A percentile compares a stretch with the other conserved stretches of the same genome.
Conservation (phyloP, 2,329 filamentous ascomycete genomes). For the Verticillium albo-atrum region DNA sequence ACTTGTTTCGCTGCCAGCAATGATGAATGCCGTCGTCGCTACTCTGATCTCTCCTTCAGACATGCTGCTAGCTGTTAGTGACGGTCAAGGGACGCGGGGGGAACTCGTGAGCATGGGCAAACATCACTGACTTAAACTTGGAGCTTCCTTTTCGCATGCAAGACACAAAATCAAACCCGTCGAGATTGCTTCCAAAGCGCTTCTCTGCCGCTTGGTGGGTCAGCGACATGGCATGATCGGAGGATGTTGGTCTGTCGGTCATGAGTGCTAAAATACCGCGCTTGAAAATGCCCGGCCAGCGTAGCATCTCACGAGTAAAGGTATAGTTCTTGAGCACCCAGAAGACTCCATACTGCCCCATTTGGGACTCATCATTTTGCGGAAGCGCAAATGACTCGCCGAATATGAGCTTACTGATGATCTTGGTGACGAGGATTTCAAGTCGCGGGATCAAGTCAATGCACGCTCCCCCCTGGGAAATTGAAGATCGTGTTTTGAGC, state of each 20-base stretch:
- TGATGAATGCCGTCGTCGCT: not conserved
- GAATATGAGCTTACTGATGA: constrained; percentile 31
- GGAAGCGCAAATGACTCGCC: constrained; percentile 28
- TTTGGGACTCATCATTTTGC: constrained; percentile 15
- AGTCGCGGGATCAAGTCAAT: constrained; percentile 15
- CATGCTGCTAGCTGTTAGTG: constrained; percentile 3
- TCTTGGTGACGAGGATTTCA: constrained; percentile 17
- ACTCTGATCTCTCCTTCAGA: constrained; percentile 2
- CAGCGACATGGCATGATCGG: not conserved
- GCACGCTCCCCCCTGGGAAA: not conserved
- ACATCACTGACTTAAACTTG: not conserved
- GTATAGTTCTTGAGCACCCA: constrained; percentile 8
- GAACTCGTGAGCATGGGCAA: not conserved
- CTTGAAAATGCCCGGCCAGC: constrained; percentile 21
- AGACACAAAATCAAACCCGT: not conserved
- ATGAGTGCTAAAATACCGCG: constrained; percentile 12
- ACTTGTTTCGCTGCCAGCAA: not conserved
- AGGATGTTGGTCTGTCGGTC: constrained; percentile 6
- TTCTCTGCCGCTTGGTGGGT: not conserved
- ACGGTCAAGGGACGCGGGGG: not conserved
- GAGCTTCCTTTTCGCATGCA: not conserved
- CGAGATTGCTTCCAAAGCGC: not conserved
- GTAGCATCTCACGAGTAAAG: constrained; percentile 19
- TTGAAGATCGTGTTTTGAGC: constrained; percentile 3
- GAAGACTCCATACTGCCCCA: constrained; percentile 21